Evolutionary conservation across 2,329 filamentous ascomycete genomes (phyloP), one percentile per base, ranked within the genome.

Genomic region (Didymella glomerata): DNA sequence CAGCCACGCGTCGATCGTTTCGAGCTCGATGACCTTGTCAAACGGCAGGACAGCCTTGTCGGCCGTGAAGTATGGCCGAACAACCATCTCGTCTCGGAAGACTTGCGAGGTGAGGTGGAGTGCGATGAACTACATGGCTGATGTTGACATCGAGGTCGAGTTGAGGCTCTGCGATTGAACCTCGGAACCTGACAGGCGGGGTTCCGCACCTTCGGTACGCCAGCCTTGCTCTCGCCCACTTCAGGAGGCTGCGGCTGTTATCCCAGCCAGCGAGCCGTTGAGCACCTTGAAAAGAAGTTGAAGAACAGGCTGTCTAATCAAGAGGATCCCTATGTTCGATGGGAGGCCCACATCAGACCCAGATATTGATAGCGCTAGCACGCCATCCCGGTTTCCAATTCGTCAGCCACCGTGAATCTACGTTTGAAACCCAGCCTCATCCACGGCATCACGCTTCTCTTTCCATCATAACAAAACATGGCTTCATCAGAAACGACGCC

Each of bases 11-110:
- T 79, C 74, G 54, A 80, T 76, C 55, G 69, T 77, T 54, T 80
- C 77, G 2, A 81, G 68, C 41, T 72, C 67, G 53, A 81, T 76
- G 27, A 81, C 67, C 38, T 80, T 76, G 32, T 73, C 71, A 56
- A 81, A 80, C 1, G 78, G 73, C 2, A 77, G 69, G 28, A 72
- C 69, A 22, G 65, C 54, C 27, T 62, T 65, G 2, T 68, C 57
- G 9, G 61, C 44, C 9, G 71, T 69, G 42, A 68, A 73, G 45
- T 74, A 72, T 1, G 68, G 67, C n/a, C 64, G 62, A 14, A 69
- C 66, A 1, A 68, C 65, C 71, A 74, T 75, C 41, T 22, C n/a
- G 9, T 8, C 2, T n/a, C 5, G 32, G 14, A 18, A 20, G 27
- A 3, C 2, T 14, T 8, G 14, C 13, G 25, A 13, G 3, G 27